These are phyloP conservation scores for Neolentinus lepideus DNA, from an alignment of 1,284 basidiomycete genomes.

Conservation along the genomic window DNA sequence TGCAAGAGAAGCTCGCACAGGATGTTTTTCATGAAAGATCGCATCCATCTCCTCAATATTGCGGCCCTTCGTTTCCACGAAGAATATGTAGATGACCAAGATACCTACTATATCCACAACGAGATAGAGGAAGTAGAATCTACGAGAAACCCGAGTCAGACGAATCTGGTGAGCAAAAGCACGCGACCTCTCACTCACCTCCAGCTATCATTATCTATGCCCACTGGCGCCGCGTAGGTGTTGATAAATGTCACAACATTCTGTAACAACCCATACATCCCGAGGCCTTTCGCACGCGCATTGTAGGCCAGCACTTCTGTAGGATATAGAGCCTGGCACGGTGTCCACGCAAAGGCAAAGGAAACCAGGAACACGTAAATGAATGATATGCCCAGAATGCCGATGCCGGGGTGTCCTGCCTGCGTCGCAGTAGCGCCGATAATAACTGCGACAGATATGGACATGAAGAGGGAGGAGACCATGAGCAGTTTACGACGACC, in stretches of 20 bases:
- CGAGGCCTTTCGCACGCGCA: slow-evolving; percentile 14
- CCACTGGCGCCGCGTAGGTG: slow-evolving; percentile 14
- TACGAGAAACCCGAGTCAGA: background rate
- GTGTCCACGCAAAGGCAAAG: slow-evolving; percentile 13
- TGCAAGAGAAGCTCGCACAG: slow-evolving; percentile 8
- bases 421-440: slow-evolving; percentile 11
- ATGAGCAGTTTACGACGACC: slow-evolving; percentile 13
- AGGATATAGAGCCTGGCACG: slow-evolving; percentile 14
- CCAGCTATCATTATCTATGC: slow-evolving; percentile 11
- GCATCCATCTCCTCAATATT: slow-evolving; percentile 8
- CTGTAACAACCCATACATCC: slow-evolving; percentile 10
- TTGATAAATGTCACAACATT: slow-evolving; percentile 14
- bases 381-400: slow-evolving; percentile 11
- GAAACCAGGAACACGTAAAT: slow-evolving; percentile 15
- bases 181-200: background rate
- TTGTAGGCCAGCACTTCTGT: slow-evolving; percentile 14
- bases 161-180: too few relatives aligned
- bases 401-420: slow-evolving; percentile 8
- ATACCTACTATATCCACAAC: slow-evolving; percentile 11
- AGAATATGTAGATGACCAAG: slow-evolving; percentile 2
- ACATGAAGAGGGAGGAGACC: slow-evolving; percentile 7
- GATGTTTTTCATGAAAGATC: slow-evolving; percentile 8
- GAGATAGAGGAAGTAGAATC: slow-evolving; percentile 13
- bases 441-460: slow-evolving; percentile 11
- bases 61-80: slow-evolving; percentile 8